phyloP scores from a whole-genome alignment of 768 basidiomycete species.

The Boletus sp. region DNA sequence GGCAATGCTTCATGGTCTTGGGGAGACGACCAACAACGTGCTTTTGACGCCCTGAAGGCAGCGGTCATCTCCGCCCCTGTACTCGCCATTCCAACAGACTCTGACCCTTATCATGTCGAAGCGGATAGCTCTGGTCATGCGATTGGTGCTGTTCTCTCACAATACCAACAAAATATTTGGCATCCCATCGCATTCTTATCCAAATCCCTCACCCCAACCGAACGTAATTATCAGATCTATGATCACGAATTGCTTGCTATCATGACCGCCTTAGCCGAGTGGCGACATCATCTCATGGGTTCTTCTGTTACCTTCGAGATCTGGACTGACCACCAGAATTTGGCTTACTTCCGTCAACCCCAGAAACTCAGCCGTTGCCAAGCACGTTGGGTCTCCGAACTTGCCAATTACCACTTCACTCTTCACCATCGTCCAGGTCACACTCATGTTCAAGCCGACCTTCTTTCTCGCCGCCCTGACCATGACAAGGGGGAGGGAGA shows the following conservation, averaged over 20 bases:
- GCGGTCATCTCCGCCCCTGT: neutral
- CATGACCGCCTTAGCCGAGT: slow-evolving; percentile 35
- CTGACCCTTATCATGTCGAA: neutral
- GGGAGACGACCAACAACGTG: neutral
- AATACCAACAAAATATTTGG: slow-evolving; percentile 9
- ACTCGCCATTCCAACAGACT: neutral
- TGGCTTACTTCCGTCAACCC: slow-evolving; percentile 42
- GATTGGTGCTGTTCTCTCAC: neutral
- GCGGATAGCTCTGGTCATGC: neutral
- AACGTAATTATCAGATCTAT: slow-evolving; percentile 39
- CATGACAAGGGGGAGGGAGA: slow-evolving; percentile 13
- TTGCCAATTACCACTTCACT: slow-evolving; percentile 34
- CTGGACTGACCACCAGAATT: slow-evolving; percentile 35
- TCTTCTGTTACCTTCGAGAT: neutral
- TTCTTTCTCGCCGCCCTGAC: slow-evolving; percentile 28
- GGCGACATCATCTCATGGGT: slow-evolving; percentile 22
- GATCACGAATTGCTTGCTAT: slow-evolving; percentile 45
- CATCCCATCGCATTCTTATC: slow-evolving; percentile 42
- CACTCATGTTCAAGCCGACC: slow-evolving; percentile 23
- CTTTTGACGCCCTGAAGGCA: neutral
- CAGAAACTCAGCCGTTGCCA: slow-evolving; percentile 41
- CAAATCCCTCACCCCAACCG: slow-evolving; percentile 28
- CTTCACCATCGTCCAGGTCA: slow-evolving; percentile 31
- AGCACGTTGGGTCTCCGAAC: slow-evolving; percentile 39
- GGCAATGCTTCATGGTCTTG: neutral